Base-by-base conservation (phyloP, 78 protist genomes). In the Carpediemonas membranifera region DNA sequence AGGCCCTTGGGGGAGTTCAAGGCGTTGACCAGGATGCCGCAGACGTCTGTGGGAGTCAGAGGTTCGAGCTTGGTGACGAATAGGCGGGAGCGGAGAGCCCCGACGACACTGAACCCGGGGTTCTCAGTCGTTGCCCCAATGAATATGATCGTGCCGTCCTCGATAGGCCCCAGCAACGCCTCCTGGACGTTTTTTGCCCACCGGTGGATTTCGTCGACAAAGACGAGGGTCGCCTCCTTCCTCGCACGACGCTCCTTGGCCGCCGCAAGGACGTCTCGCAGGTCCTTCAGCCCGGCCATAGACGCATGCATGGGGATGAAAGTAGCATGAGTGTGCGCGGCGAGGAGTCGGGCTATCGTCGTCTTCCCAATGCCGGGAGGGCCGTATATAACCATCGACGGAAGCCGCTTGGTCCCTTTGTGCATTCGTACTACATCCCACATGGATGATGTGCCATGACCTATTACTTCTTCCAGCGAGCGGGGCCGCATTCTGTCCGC, bases 81-180 rank as follows among this genome's bases (percentile, higher is more conserved):
- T 36, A 79, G 68, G 53, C 88, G 54, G 25, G 73, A 58, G 36
- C 75, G 34, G 15, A 84, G 62, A 0, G 88, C 88, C 7, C 33
- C 1, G 27, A 69, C 75, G 19, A 75, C n/a, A 21, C 71, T 71
- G 36, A 84, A 79, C n/a, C 81, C 63, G 21, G 89, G 89, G 43
- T 84, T 84, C 73, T 84, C 89, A 30, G 83, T 79, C 0, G 89
- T 80, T 41, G 89, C 89, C 19, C 89, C 89, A 7, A 84, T 73
- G 14, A 84, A 59, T 7, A 68, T 70, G 33, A 84, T 14, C n/a
- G 28, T 30, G 30, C 89, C 89, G 30, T 54, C n/a, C 56, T 79
- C 89, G 24, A 84, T 54, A 30, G 33, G 44, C 15, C 78, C 79
- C 24, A 84, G 68, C 24, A 84, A 41, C 33, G 43, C 63, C 53